phyloP scores from a whole-genome alignment of 805 yeast genomes.

The Kazachstania martiniae region DNA sequence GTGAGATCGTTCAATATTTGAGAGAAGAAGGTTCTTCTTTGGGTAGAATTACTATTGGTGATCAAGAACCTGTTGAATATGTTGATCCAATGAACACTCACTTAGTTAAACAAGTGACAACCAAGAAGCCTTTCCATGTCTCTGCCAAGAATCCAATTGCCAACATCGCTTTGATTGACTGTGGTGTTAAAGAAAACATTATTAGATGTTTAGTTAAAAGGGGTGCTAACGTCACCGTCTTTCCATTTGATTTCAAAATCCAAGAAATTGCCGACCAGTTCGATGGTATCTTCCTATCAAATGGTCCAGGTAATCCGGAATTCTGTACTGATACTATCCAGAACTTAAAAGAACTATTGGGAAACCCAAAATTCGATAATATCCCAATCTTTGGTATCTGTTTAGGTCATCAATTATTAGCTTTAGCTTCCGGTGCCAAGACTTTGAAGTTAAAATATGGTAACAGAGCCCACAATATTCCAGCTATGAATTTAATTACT shows the following conservation, averaged over 20 bases:
- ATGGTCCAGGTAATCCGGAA: conserved; percentile 97
- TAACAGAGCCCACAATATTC: conserved; percentile 97
- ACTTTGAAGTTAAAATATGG: conserved; percentile 93
- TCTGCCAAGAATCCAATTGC: conserved; percentile 37
- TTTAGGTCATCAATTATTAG: conserved; percentile 92
- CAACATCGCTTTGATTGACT: conserved; percentile 89
- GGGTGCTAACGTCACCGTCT: conserved; percentile 92
- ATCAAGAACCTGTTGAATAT: conserved; percentile 37
- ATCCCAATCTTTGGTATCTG: conserved; percentile 97
- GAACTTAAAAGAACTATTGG: conserved; percentile 63
- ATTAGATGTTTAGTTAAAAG: conserved; percentile 86
- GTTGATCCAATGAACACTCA: conserved; percentile 85
- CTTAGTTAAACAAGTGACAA: conserved; percentile 86
- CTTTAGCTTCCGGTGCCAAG: conserved; percentile 89
- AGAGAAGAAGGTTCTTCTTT: conserved; percentile 95
- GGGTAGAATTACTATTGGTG: conserved; percentile 78
- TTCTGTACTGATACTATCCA: conserved; percentile 73
- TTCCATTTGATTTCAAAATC: conserved; percentile 92
- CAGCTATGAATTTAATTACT: conserved; percentile 79
- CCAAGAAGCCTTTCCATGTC: conserved; percentile 90
- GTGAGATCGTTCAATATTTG: conserved; percentile 82
- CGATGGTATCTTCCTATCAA: conserved; percentile 89
- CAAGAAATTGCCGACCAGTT: conserved; percentile 84
- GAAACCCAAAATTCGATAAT: conserved; percentile 37
- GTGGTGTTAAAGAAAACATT: conserved; percentile 98